Conservation (phyloP, 2,329 filamentous ascomycete species). For the Colletotrichum sp. region DNA sequence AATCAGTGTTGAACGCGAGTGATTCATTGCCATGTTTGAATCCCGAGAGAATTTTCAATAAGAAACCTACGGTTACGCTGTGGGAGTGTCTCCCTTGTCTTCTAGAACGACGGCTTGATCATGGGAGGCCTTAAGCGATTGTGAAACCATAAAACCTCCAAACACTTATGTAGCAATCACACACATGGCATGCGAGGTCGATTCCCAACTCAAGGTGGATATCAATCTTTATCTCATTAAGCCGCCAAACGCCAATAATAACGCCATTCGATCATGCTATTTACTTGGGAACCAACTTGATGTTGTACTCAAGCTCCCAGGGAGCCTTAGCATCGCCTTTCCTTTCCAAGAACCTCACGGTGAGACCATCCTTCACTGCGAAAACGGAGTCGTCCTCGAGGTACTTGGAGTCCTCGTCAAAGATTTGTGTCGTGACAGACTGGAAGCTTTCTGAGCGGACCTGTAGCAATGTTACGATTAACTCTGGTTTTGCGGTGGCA, state of each 20-base stretch:
- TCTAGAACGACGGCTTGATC: no score
- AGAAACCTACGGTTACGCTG: no score
- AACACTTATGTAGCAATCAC: not conserved
- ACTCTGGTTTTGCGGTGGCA: not conserved
- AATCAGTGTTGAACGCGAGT: no score
- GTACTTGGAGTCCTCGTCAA: conserved; percentile 70
- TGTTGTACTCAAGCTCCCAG: conserved; percentile 67
- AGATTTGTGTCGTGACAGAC: conserved; percentile 76
- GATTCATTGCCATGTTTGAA: no score
- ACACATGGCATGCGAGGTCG: no score
- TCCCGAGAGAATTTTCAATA: no score
- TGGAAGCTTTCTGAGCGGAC: conserved; percentile 63
- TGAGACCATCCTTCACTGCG: conserved; percentile 57
- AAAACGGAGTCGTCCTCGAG: conserved; percentile 59
- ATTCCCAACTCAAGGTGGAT: no score
- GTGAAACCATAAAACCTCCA: no score
- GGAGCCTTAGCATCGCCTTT: conserved; percentile 49
- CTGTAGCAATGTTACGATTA: conserved; percentile 1
- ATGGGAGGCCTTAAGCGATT: no score
- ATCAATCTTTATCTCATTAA: not conserved
- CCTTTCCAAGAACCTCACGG: conserved; percentile 44
- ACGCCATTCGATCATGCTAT: not conserved
- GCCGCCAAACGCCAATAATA: not conserved
- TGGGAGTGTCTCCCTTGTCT: no score
- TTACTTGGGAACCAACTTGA: conserved; percentile 32